Base-by-base conservation (phyloP, 805 yeast species). In the Wickerhamiella domercqiae region DNA sequence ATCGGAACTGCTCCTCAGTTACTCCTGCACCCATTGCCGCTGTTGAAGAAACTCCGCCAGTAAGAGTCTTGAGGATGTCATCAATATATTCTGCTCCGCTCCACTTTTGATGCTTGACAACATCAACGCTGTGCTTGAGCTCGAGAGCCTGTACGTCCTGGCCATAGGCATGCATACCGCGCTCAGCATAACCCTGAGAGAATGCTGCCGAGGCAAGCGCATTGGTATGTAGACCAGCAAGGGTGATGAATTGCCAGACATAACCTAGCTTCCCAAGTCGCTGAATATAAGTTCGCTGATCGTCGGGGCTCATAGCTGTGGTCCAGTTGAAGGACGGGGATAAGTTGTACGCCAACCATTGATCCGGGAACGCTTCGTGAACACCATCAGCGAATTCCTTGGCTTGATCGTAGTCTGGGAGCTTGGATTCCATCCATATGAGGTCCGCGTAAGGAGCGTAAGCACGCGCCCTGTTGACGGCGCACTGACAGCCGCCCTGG, bases 11-110 rank as follows among this genome's bases (percentile, higher is more conserved):
- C 49, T 80, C 93, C 66, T 87, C 97, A 39, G 97, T 87, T 48
- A 87, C 96, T 67, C 97, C 97, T 44, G 78, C 78, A 55, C 96
- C 96, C 96, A 87, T 87, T 35, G 97, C 96, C 48, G 96, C 94
- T 35, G 97, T 87, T 15, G 93, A 78, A 36, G 86, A 70, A 41
- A 86, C 79, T 64, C 97, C 97, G 52, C 96, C 96, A 39, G 90
- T 77, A 19, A 84, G 90, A 62, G 83, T 67, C 61, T 78, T 84
- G 60, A 87, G 74, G 54, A 87, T 67, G 42, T 82, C 77, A 61
- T 87, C 97, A 55, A 87, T 78, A 66, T 83, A 86, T 63, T 82
- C 94, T 21, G 97, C 97, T 57, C 97, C 97, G 31, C 95, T 83
- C 97, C 97, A 87, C 62, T 86, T 83, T 63, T 87, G 97, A 62